Evolutionary conservation across 139 green algal species (phyloP).

Genomic region (Chlamydomonas sp.): DNA sequence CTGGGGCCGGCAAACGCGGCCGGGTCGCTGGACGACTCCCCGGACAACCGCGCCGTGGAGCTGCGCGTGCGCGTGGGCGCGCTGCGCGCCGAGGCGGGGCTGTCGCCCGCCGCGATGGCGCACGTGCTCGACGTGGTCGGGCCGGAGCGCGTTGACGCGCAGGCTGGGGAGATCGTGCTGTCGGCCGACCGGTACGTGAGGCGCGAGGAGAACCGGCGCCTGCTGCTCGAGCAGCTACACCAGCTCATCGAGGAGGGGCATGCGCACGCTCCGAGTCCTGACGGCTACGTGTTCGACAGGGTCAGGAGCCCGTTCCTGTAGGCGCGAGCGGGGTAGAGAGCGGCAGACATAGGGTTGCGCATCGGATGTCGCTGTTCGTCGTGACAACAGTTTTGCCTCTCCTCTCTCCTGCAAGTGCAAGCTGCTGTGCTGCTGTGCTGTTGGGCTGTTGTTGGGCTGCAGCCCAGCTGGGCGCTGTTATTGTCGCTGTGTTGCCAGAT

Average conservation of each 20-base stretch:
- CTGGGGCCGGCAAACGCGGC: not conserved
- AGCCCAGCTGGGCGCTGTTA: too few relatives aligned
- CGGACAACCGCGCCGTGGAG: constrained; percentile 12
- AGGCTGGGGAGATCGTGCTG: constrained; percentile 8
- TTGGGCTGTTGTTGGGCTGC: too few relatives aligned
- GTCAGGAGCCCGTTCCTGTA: too few relatives aligned
- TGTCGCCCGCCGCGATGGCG: constrained; percentile 1
- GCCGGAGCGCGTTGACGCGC: constrained; percentile 9
- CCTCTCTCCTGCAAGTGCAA: too few relatives aligned
- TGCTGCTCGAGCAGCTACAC: constrained; percentile 29
- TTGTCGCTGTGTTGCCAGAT: too few relatives aligned
- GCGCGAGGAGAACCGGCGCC: constrained; percentile 29
- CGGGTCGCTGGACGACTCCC: not conserved
- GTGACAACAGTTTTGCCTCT: too few relatives aligned
- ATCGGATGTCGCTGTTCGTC: too few relatives aligned
- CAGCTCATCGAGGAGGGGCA: constrained; percentile 17
- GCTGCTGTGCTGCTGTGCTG: too few relatives aligned
- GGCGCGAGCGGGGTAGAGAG: too few relatives aligned
- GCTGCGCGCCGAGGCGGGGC: constrained; percentile 16
- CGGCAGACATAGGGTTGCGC: too few relatives aligned
- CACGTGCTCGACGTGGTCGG: constrained; percentile 19
- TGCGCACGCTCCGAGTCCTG: too few relatives aligned
- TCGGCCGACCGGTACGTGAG: constrained; percentile 19
- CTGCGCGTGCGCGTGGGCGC: constrained; percentile 15
- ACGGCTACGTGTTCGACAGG: too few relatives aligned